Percentiles rank a stretch among this genome's conserved stretches.
Conservation (phyloP, 1,139 yeast species). For the Saccharomyces pastorianus region DNA sequence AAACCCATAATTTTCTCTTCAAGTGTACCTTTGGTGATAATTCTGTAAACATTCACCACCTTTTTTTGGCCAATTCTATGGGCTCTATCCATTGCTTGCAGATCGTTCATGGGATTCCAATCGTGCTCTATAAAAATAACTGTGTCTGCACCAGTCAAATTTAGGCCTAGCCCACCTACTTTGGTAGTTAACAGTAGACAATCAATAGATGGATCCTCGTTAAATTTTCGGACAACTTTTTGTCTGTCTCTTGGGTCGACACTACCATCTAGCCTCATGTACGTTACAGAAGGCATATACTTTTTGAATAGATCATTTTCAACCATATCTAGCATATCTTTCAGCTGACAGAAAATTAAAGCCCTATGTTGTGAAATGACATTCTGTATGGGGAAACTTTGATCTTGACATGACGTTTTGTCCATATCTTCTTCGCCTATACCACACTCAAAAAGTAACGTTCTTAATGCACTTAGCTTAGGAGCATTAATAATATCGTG, state of each 20-base stretch:
- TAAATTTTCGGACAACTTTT: slow-evolving; percentile 82
- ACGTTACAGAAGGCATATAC: slow-evolving; percentile 84
- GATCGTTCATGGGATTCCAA: slow-evolving; percentile 99
- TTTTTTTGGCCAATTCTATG: slow-evolving; percentile 88
- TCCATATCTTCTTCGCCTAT: slow-evolving; percentile 62
- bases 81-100: slow-evolving; percentile 52
- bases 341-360: slow-evolving; percentile 88
- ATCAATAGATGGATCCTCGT: slow-evolving; percentile 95
- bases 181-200: slow-evolving; percentile 86
- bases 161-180: slow-evolving; percentile 96
- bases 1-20: slow-evolving; percentile 98
- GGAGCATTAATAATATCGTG: slow-evolving; percentile 83
- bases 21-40: slow-evolving; percentile 84
- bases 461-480: slow-evolving; percentile 74
- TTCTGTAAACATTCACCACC: slow-evolving; percentile 88
- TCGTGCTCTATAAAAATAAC: slow-evolving; percentile 98
- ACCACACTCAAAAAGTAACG: slow-evolving; percentile 84
- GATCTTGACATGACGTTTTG: slow-evolving; percentile 32
- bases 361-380: slow-evolving; percentile 96
- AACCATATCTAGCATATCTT: slow-evolving; percentile 95
- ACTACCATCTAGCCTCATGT: slow-evolving; percentile 90
- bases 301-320: slow-evolving; percentile 80
- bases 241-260: slow-evolving; percentile 92
- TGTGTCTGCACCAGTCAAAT: slow-evolving; percentile 96
- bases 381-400: slow-evolving; percentile 45